Evolutionary conservation across 352 stramenopile species (phyloP), one percentile per base, ranked within the genome.

Genomic region (Globisporangium okanoganense): DNA sequence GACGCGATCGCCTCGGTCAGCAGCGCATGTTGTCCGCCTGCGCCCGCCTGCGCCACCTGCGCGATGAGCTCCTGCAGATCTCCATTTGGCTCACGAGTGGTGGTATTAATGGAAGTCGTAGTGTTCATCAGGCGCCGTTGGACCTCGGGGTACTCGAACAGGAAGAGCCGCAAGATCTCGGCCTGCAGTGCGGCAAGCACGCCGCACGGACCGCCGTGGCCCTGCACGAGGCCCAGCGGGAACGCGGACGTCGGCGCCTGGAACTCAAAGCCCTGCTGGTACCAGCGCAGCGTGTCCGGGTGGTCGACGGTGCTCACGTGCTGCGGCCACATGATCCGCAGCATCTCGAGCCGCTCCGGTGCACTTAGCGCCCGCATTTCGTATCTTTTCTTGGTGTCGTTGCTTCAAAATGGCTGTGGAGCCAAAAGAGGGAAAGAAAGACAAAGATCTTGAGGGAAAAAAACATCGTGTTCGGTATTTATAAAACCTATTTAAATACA

Each of bases 101-200:
- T 6, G 3, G 29, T 33, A 7, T 20, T 57, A 9, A 13, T 18
- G 20, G 47, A 4, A 13, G 20, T 24, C 22, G 35, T 20, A 35
- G 36, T 29, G 12, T n/a, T 29, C 8, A 24, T 22, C 18, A 43
- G 36, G 16, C 49, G 45, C 5, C 44, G 31, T 22, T 64, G 35
- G 16, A 49, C 48, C 35, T 64, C 13, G n/a, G 55, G 53, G 20
- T 71, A 50, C 14, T 65, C 60, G 58, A 90, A 86, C 25, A 93
- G 60, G 43, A 82, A 72, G n/a, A 74, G 47, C 22, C 75, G 71
- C 61, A 92, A 48, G 36, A 96, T 52, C 59, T 90, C 79, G 29
- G 80, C 85, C 55, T 95, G 85, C 27, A 95, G 82, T 1, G 76
- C 78, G 4, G 87, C 87, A 44, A 96, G 66, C 6, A 96, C 82